Evolutionary conservation across 2,329 filamentous ascomycete genomes (phyloP).

Genomic region (Colletotrichum theobromicola): DNA sequence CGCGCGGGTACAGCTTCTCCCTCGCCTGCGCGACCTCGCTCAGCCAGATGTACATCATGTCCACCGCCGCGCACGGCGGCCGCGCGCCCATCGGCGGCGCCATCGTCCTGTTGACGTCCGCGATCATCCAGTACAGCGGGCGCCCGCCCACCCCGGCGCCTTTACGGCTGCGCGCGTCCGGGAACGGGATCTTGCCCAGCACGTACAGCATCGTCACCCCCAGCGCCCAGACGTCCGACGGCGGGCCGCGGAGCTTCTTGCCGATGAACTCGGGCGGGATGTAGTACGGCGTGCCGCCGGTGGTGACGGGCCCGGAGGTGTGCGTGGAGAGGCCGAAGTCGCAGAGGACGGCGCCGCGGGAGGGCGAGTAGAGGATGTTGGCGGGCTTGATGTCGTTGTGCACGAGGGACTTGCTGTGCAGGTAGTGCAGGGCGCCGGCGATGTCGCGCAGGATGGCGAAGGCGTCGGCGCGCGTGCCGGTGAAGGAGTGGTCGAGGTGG

Average conservation of each 20-base stretch:
- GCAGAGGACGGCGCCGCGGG: conserved; percentile 64
- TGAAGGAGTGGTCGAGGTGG: conserved; percentile 52
- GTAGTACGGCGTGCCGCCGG: conserved; percentile 66
- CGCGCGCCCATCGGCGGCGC: conserved; percentile 33
- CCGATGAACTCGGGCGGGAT: conserved; percentile 67
- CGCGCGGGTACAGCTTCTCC: conserved; percentile 47
- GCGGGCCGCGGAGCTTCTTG: conserved; percentile 55
- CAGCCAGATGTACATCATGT: conserved; percentile 63
- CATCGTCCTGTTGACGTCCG: conserved; percentile 53
- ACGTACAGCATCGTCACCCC: conserved; percentile 67
- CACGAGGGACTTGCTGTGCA: conserved; percentile 57
- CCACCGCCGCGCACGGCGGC: conserved; percentile 37
- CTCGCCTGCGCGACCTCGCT: conserved; percentile 56
- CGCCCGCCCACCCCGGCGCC: conserved; percentile 31
- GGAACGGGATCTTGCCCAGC: conserved; percentile 59
- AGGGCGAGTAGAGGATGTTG: conserved; percentile 64
- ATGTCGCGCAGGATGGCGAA: conserved; percentile 60
- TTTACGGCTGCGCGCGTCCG: conserved; percentile 54
- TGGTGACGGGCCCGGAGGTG: conserved; percentile 48
- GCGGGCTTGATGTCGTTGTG: conserved; percentile 70
- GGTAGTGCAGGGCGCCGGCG: conserved; percentile 57
- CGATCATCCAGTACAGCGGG: conserved; percentile 63
- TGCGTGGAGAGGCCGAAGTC: conserved; percentile 63
- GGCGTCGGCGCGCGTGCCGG: conserved; percentile 54
- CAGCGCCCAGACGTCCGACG: conserved; percentile 65